Conservation (phyloP, 2,329 filamentous ascomycete genomes). For the Metarhizium brunneum region DNA sequence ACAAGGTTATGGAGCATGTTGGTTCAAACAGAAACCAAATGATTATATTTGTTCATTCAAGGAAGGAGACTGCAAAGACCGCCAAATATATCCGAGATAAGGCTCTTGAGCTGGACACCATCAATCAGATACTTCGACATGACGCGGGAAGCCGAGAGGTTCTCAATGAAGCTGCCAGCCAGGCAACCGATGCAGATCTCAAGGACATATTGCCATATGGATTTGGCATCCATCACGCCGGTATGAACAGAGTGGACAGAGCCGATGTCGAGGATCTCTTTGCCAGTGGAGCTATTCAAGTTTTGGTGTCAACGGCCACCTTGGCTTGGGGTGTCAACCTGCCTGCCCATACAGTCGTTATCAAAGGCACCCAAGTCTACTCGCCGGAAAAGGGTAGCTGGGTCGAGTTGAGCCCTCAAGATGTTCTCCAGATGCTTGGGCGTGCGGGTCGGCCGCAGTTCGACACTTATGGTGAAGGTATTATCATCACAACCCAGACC, state of each 20-base stretch:
- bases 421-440: conserved; percentile 97
- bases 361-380: conserved; percentile 97
- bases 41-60: conserved; percentile 97
- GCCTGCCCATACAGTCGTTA: conserved; percentile 95
- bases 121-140: conserved; percentile 86
- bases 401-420: conserved; percentile 95
- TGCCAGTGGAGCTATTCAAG: conserved; percentile 80
- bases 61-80: conserved; percentile 97
- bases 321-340: conserved; percentile 98
- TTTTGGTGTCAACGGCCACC: conserved; percentile 95
- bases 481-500: conserved; percentile 91
- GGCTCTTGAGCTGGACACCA: conserved; percentile 92
- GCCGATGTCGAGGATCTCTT: conserved; percentile 94
- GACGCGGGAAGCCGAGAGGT: conserved; percentile 89
- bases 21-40: conserved; percentile 91
- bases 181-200: conserved; percentile 75
- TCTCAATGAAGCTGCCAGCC: conserved; percentile 72
- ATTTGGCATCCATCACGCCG: conserved; percentile 96
- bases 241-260: conserved; percentile 92
- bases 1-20: conserved; percentile 93
- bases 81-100: conserved; percentile 95
- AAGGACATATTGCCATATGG: conserved; percentile 95
- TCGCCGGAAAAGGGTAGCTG: conserved; percentile 97
- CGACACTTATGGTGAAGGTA: conserved; percentile 95
- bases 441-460: conserved; percentile 94